These are phyloP conservation scores for Trichophaea hybrida DNA, from an alignment of 2,329 filamentous ascomycete species.

Conservation along the genomic window DNA sequence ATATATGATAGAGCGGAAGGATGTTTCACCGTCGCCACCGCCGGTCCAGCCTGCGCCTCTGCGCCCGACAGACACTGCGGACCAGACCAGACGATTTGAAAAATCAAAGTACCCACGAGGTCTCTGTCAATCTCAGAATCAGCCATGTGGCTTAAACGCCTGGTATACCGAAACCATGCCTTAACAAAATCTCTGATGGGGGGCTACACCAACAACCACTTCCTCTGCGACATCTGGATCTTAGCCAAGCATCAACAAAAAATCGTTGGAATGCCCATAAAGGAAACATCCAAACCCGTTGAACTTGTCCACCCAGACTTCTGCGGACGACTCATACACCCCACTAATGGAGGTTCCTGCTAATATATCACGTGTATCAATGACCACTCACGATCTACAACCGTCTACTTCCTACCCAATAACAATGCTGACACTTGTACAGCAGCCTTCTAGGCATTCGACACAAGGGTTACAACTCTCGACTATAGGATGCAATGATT, in stretches of 20 bases:
- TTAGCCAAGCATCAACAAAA: constrained; percentile 3
- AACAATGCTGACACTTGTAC: neutral
- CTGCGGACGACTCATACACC: neutral
- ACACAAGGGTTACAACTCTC: neutral
- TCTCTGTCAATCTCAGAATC: too few species aligned
- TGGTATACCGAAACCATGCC: too few species aligned
- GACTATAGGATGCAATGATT: neutral
- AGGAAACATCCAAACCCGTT: neutral
- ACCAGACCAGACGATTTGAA: too few species aligned
- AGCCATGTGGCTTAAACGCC: too few species aligned
- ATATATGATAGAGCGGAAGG: too few species aligned
- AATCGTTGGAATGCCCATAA: neutral
- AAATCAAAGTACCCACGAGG: too few species aligned
- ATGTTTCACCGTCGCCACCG: too few species aligned
- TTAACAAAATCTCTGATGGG: neutral
- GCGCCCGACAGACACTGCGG: too few species aligned
- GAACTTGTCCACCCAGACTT: constrained; percentile 11
- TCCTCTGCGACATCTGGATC: neutral
- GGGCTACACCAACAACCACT: neutral
- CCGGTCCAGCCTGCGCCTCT: too few species aligned
- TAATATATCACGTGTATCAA: constrained; percentile 13
- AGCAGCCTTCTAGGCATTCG: neutral
- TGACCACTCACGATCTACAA: constrained; percentile 1
- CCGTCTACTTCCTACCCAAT: too few species aligned
- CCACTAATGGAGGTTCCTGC: neutral